Evolutionary conservation across 2,329 filamentous ascomycete species (phyloP), one percentile per base, ranked within the genome.

Genomic region (Claviceps quebecensis): DNA sequence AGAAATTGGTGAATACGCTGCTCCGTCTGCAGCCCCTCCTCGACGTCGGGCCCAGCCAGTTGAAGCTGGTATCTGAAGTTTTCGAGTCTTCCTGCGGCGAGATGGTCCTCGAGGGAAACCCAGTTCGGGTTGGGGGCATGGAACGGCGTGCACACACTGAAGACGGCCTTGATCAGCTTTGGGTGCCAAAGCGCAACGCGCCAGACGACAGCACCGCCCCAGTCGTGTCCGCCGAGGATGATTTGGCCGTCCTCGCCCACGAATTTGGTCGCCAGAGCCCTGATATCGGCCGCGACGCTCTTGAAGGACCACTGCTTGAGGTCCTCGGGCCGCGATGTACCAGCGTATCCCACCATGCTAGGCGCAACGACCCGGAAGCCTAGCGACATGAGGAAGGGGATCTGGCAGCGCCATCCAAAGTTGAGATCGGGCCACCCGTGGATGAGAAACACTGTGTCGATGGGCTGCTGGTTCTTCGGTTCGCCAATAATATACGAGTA

Each of bases 151-250:
- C 87, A 93, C 54, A 95, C 72, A 57, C 78, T 79, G 70, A 95
- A 91, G 54, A 95, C 72, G 59, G 82, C 83, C 40, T 76, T 76
- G 56, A 95, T 72, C 13, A 94, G 72, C 41, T 81, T 69, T 0
- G 87, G 87, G 60, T 89, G 74, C 76, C 81, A 87, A 56, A 85
- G 76, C 14, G 83, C 81, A 52, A 85, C 69, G 51, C 88, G 80
- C 74, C 87, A 94, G 50, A 84, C 83, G 29, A 90, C 72, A 2
- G 76, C 74, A 59, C 87, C 89, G 65, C 91, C 91, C 87, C 91
- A 96, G 68, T 97, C 91, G 69, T 96, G 91, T 7, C 89, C 91
- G 47, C 89, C 88, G 14, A 96, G 76, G 52, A 96, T 83, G 61
- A 95, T 84, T 52, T 69, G 69, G 8, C 63, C 63, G 65, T 71